A percentile compares a stretch with the other conserved stretches of the same genome.
Conservation (phyloP, 176 grass and related monocot genomes). For the Paspalum notatum region DNA sequence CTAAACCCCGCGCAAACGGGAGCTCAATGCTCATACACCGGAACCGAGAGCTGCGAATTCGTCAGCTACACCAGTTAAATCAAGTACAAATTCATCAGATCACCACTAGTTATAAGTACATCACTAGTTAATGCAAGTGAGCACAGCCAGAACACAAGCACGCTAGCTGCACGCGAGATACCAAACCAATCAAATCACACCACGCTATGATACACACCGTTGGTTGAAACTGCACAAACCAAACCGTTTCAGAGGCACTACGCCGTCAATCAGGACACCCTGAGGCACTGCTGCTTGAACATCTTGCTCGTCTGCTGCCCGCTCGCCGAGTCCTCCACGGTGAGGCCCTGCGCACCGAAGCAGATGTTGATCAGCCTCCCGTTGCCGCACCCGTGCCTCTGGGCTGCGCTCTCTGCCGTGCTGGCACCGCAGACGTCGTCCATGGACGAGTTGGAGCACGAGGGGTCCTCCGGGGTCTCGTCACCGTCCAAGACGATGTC, state of each 20-base stretch:
- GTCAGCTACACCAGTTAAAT: not conserved
- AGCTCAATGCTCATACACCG: too few relatives aligned
- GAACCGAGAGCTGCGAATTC: not conserved
- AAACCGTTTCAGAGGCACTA: not conserved
- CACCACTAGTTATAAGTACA: too few relatives aligned
- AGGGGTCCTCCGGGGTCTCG: slow-evolving; percentile 43
- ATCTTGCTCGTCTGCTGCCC: slow-evolving; percentile 60
- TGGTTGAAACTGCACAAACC: not conserved
- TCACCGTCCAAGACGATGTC: slow-evolving; percentile 54
- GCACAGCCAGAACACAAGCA: slow-evolving; percentile 13
- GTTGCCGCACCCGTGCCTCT: slow-evolving; percentile 50
- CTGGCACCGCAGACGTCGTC: slow-evolving; percentile 15
- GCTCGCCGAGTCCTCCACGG: slow-evolving; percentile 57
- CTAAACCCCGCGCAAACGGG: too few relatives aligned
- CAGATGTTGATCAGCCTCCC: slow-evolving; percentile 85
- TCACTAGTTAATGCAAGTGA: not conserved
- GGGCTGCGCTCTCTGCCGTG: slow-evolving; percentile 22
- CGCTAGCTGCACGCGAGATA: not conserved
- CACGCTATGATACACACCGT: not conserved
- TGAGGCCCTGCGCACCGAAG: slow-evolving; percentile 79
- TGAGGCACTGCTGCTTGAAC: slow-evolving; percentile 58
- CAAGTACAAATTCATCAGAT: not conserved
- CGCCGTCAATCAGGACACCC: slow-evolving; percentile 52
- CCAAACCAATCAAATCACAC: slow-evolving; percentile 20
- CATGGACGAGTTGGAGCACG: slow-evolving; percentile 68